These are phyloP conservation scores for Cytospora piceae DNA, from an alignment of 2,329 filamentous ascomycete genomes.

Conservation along the genomic window DNA sequence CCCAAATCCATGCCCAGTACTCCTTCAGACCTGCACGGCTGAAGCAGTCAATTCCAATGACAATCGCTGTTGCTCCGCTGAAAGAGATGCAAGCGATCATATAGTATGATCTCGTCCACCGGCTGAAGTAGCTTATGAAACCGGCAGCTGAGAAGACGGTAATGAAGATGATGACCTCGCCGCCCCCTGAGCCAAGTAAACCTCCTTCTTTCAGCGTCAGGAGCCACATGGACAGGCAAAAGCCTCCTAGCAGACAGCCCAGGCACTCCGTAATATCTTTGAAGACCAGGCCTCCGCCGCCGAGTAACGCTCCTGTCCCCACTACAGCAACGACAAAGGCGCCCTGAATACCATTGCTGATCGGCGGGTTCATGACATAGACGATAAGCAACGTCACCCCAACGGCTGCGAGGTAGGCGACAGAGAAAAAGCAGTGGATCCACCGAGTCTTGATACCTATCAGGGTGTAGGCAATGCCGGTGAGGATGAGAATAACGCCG, in stretches of 20 bases:
- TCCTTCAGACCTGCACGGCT: conserved; percentile 90
- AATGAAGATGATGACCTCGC: conserved; percentile 74
- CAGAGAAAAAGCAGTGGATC: conserved; percentile 81
- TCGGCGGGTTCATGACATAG: conserved; percentile 83
- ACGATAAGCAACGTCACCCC: conserved; percentile 81
- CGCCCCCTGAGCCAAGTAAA: conserved; percentile 61
- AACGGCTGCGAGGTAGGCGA: conserved; percentile 72
- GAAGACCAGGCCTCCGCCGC: conserved; percentile 76
- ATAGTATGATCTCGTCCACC: conserved; percentile 75
- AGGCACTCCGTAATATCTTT: conserved; percentile 79
- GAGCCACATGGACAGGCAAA: conserved; percentile 89
- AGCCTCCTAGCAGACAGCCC: conserved; percentile 86
- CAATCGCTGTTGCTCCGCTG: conserved; percentile 74
- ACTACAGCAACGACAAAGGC: conserved; percentile 82
- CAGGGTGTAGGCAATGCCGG: conserved; percentile 72
- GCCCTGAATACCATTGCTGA: conserved; percentile 77
- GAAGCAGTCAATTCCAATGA: conserved; percentile 90
- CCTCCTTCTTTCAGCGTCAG: conserved; percentile 77
- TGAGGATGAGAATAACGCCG: conserved; percentile 74
- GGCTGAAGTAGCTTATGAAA: conserved; percentile 78
- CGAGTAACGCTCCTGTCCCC: conserved; percentile 73
- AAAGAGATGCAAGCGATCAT: conserved; percentile 80
- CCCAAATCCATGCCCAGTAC: conserved; percentile 94
- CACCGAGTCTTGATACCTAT: conserved; percentile 82
- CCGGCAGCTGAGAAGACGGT: conserved; percentile 67